These are phyloP conservation scores for Microcyclosporella mali DNA, from an alignment of 2,329 filamentous ascomycete genomes.

Conservation along the genomic window DNA sequence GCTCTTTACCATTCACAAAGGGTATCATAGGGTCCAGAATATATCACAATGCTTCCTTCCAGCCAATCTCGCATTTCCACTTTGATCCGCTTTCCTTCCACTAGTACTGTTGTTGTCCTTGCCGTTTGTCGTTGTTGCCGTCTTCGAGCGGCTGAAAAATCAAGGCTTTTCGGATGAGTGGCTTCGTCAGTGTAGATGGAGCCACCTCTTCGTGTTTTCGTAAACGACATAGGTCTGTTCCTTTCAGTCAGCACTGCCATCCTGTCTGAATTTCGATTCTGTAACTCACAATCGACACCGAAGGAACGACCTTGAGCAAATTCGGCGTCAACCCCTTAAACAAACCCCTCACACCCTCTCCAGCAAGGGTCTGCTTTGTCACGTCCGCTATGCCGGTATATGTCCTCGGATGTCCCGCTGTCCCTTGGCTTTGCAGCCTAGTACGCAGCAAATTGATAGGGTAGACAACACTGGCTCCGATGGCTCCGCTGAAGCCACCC, in stretches of 20 bases:
- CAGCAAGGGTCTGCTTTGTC: conserved; percentile 69
- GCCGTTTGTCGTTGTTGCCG: no score
- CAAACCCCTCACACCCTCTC: conserved; percentile 77
- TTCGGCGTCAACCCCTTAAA: conserved; percentile 96
- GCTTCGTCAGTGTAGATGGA: conserved; percentile 35
- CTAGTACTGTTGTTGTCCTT: no score
- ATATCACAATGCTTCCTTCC: no score
- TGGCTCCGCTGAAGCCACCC: conserved; percentile 82
- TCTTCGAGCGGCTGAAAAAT: no score
- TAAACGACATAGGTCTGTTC: conserved; percentile 71
- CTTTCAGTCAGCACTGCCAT: neutral
- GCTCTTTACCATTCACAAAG: no score
- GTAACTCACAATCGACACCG: conserved; percentile 66
- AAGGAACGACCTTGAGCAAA: conserved; percentile 89
- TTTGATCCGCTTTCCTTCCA: no score
- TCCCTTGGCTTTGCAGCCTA: conserved; percentile 80
- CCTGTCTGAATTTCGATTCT: neutral
- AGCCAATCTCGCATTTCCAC: no score
- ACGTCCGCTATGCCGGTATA: conserved; percentile 92
- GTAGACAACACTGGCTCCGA: conserved; percentile 91
- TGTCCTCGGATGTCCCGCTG: conserved; percentile 70
- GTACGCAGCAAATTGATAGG: conserved; percentile 91
- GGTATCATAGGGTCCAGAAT: no score
- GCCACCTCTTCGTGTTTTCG: conserved; percentile 74
- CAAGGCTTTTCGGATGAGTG: no score